Evolutionary conservation across 768 basidiomycete genomes (phyloP).

Genomic region (Xerocomellus intermedius): DNA sequence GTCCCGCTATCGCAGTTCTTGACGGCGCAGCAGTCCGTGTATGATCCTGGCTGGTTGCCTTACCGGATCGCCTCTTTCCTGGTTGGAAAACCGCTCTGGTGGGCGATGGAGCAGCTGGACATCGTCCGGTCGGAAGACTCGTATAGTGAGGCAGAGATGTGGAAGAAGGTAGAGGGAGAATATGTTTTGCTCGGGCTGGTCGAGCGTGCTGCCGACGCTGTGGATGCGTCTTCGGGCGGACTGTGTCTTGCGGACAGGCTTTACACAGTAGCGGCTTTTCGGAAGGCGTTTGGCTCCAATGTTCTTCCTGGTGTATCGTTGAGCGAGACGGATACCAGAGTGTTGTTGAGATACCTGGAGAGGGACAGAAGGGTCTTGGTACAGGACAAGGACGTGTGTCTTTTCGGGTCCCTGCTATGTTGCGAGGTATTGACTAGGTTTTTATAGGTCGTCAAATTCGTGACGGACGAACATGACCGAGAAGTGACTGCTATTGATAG

Average conservation of each 20-base stretch:
- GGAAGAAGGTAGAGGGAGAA: constrained; percentile 65
- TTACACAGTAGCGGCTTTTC: constrained; percentile 62
- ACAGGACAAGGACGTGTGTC: constrained; percentile 62
- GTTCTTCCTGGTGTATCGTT: constrained; percentile 45
- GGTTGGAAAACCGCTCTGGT: constrained; percentile 80
- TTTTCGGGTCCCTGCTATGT: not conserved
- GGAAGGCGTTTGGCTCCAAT: constrained; percentile 49
- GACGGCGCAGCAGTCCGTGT: constrained; percentile 55
- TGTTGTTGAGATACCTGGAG: constrained; percentile 75
- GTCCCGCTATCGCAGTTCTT: constrained; percentile 57
- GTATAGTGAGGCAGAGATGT: constrained; percentile 43
- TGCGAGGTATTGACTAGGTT: not conserved
- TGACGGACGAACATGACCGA: constrained; percentile 36
- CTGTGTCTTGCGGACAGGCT: constrained; percentile 53
- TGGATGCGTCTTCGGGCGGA: constrained; percentile 45
- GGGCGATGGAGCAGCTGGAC: constrained; percentile 79
- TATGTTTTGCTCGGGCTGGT: constrained; percentile 68
- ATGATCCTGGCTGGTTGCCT: constrained; percentile 68
- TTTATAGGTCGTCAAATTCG: constrained; percentile 77
- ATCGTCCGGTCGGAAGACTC: constrained; percentile 62
- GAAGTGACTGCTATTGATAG: constrained; percentile 75
- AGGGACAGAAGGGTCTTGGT: constrained; percentile 69
- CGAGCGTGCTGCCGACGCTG: constrained; percentile 61
- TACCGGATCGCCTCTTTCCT: constrained; percentile 67
- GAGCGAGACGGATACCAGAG: constrained; percentile 60